Evolutionary conservation across 139 green algal genomes (phyloP), one percentile per base, ranked within the genome.

Genomic region (Zygnema cylindricum): DNA sequence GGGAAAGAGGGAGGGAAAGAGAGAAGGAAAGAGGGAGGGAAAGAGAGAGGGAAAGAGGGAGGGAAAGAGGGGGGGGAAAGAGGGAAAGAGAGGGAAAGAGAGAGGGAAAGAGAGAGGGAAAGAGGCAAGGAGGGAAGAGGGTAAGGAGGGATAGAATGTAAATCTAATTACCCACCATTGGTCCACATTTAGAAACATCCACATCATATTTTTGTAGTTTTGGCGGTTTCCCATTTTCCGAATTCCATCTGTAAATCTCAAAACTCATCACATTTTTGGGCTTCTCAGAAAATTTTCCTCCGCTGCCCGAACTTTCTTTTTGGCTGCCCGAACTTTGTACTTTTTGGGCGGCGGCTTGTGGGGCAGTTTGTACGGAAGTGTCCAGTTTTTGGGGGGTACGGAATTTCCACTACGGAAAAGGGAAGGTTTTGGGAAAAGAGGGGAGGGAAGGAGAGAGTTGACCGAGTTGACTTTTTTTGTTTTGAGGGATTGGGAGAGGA

Each of bases 141-240:
- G 71, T 41, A 16, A 16, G 16, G 71, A 43, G 71, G 42, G 38
- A 43, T 7, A 79, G 38, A 43, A 79, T 79, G 38, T 79, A 30
- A 16, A 7, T 41, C 7, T 79, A 55, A 16, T 11, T 84, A 1
- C 81, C 32, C 69, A 99, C 98, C 97, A 99, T 99, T 39, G 97
- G 97, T 0, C 97, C 97, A 83, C 96, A 98, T 88, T 93, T 95
- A 92, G 98, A 98, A 85, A 98, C 94, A 92, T 99, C 96, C 1
- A 94, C 86, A 0, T 84, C 25, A 91, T 99, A 99, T 0, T 89
- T 95, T 39, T 96, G 82, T 86, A 98, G 98, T 36, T 92, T 92
- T 7, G 97, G 97, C 69, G 96, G 95, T 25, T 94, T 94, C 0
- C 81, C 90, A 11, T 82, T 81, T 54, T 99, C 96, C 1, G 97